Base-by-base conservation (phyloP, 2,329 filamentous ascomycete species). In the Colletotrichum sp. region DNA sequence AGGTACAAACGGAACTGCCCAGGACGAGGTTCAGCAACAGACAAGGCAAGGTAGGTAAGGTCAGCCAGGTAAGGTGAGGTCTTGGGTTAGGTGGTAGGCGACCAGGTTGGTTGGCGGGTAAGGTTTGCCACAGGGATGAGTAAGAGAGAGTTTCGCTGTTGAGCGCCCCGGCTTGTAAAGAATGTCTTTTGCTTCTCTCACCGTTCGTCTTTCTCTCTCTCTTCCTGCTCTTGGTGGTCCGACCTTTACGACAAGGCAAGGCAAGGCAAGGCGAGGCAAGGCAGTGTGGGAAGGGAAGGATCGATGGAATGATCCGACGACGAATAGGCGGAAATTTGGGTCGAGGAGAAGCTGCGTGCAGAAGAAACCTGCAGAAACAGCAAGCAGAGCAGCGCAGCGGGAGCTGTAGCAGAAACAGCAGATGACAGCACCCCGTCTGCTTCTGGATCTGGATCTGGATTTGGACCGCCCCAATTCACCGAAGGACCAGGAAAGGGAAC, bases 51-150 rank as follows among this genome's bases (percentile, higher is more conserved):
- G 48, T 65, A 44, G 59, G 67, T 74, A 57, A 55, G 69, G 32
- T 13, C 22, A 55, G 26, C 36, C 32, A 62, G 55, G 26, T 30
- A 36, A 59, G 44, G 57, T 60, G 44, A 68, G 18, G 44, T 67
- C 52, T 66, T 66, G 59, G 32, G 66, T 39, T 39, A 60, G 66
- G 68, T 48, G 26, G 28, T 63, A 8, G 68, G 39, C 39, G 39
- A 34, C 67, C 36, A 34, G 67, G 22, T 39, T 55, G 34, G 39
- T 39, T 72, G 60, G 32, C 62, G 36, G 62, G 57, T 64, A 76
- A 76, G 59, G 70, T 74, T 74, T 76, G 74, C 74, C 74, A 69
- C 73, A 69, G 66, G 74, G 71, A 68, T 76, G 71, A 48, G 63
- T 60, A 57, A 39, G 39, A 65, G 30, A 71, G 68, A 30, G 57